Percentiles rank a stretch among this genome's conserved stretches.
These are phyloP conservation scores for Stemphylium beticola DNA, from an alignment of 2,329 filamentous ascomycete species.

Conservation along the genomic window DNA sequence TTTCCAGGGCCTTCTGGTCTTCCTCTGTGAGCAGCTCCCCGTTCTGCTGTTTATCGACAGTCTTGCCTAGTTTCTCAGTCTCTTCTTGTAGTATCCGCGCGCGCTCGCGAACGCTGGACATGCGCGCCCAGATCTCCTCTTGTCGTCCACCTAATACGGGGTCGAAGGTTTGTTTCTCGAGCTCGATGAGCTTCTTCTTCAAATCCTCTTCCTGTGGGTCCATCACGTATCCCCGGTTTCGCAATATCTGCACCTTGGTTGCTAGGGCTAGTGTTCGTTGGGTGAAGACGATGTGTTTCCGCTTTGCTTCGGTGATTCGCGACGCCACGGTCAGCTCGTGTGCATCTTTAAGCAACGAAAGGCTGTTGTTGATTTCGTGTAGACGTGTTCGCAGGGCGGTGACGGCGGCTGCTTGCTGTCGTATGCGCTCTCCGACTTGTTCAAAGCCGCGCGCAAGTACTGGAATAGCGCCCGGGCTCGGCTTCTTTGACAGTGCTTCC, in stretches of 20 bases:
- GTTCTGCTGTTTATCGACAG: conserved; percentile 54
- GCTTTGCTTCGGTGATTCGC: conserved; percentile 72
- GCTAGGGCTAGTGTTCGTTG: conserved; percentile 77
- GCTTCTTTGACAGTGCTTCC: conserved; percentile 80
- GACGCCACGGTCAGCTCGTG: conserved; percentile 80
- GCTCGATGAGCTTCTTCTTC: conserved; percentile 70
- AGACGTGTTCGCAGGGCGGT: conserved; percentile 72
- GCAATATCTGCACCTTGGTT: conserved; percentile 78
- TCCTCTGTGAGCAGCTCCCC: conserved; percentile 67
- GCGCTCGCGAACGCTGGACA: conserved; percentile 76
- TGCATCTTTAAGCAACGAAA: conserved; percentile 73
- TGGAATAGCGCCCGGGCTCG: conserved; percentile 76
- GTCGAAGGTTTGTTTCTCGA: conserved; percentile 75
- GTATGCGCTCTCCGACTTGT: conserved; percentile 73
- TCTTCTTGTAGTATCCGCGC: conserved; percentile 75
- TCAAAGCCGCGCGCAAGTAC: conserved; percentile 77
- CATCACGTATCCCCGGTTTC: conserved; percentile 81
- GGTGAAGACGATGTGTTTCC: conserved; percentile 74
- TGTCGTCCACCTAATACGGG: conserved; percentile 76
- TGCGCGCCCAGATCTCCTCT: conserved; percentile 84
- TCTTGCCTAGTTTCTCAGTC: conserved; percentile 68
- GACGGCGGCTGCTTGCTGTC: conserved; percentile 73
- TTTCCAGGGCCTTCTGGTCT: conserved; percentile 73
- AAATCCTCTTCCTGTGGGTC: conserved; percentile 81
- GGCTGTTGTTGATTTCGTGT: conserved; percentile 78